Evolutionary conservation across 2,329 filamentous ascomycete species (phyloP).

Genomic region (Penicillium olsonii): DNA sequence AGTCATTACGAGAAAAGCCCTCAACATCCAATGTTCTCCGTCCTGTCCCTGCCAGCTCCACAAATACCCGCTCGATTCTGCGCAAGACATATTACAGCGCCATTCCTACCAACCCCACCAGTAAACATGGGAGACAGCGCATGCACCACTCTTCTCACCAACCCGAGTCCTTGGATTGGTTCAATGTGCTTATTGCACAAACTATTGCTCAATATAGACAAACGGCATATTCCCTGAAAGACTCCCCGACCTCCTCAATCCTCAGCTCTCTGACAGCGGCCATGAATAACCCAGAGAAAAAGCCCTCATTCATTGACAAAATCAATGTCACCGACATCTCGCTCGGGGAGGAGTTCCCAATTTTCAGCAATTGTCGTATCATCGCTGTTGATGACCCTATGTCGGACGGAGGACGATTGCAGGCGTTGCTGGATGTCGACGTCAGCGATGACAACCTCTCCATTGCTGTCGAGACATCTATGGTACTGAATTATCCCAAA

Average conservation of each 20-base stretch:
- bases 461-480: slow-evolving; percentile 87
- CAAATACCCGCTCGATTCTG: slow-evolving; percentile 77
- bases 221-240: slow-evolving; percentile 86
- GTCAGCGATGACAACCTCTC: slow-evolving; percentile 90
- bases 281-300: slow-evolving; percentile 81
- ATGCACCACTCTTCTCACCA: slow-evolving; percentile 73
- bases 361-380: slow-evolving; percentile 96
- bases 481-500: slow-evolving; percentile 93
- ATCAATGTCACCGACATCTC: slow-evolving; percentile 93
- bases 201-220: slow-evolving; percentile 93
- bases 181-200: slow-evolving; percentile 95
- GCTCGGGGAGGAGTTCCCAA: slow-evolving; percentile 94
- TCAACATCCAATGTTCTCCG: slow-evolving; percentile 70
- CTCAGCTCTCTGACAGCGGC: slow-evolving; percentile 80
- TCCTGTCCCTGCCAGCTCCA: slow-evolving; percentile 74
- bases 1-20: slow-evolving; percentile 46
- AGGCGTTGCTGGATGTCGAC: slow-evolving; percentile 96
- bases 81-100: slow-evolving; percentile 95
- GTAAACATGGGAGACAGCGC: slow-evolving; percentile 45
- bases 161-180: slow-evolving; percentile 96
- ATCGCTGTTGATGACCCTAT: slow-evolving; percentile 70
- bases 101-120: slow-evolving; percentile 42
- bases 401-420: slow-evolving; percentile 72
- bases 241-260: slow-evolving; percentile 58
- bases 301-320: slow-evolving; percentile 89